Base-by-base conservation (phyloP, 345 rosid species). In the Acer negundo region DNA sequence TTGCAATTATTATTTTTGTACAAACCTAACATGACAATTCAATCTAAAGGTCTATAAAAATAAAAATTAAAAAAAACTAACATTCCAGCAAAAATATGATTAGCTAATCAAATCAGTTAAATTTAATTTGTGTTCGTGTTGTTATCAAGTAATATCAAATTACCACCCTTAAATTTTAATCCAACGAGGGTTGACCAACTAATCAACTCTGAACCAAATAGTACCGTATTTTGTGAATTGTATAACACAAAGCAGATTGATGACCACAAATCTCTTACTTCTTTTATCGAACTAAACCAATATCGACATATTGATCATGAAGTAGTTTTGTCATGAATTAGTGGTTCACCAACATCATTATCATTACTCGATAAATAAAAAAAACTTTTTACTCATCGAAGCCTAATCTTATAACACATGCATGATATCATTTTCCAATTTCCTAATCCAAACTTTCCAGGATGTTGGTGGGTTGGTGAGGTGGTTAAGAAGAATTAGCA, bases 401-500 rank as follows among this genome's bases (percentile, higher is more conserved):
- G 16, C 40, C 65, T 49, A 38, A 38, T 16, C 51, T 47, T 9
- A 35, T 62, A 55, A 47, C 11, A 75, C 40, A 31, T 66, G 63
- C 22, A 53, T 70, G 23, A 7, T 31, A 17, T 26, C 2, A 55
- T 20, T 12, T 12, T 74, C 71, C 72, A 65, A 75, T 62, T 81
- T 72, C 80, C 67, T 38, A 71, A 75, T 68, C 83, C 78, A 67
- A 77, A 69, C 77, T 40, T 47, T 46, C 38, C 11, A 55, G 53
- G 55, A 31, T 63, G 53, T 47, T 35, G 66, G 35, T 53, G 71
- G 71, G 76, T 77, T 80, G 86, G 79, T 79, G 58, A 56, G 82
- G 84, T 86, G 40, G 89, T 79, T 86, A 69, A 44, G 86, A 79
- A 72, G 35, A 69, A 26, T n/a, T 68, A 49, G 69, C 67, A 5